Evolutionary conservation across 306 rosid genomes (phyloP), one percentile per base, ranked within the genome.

Genomic region (Castanea sativa): DNA sequence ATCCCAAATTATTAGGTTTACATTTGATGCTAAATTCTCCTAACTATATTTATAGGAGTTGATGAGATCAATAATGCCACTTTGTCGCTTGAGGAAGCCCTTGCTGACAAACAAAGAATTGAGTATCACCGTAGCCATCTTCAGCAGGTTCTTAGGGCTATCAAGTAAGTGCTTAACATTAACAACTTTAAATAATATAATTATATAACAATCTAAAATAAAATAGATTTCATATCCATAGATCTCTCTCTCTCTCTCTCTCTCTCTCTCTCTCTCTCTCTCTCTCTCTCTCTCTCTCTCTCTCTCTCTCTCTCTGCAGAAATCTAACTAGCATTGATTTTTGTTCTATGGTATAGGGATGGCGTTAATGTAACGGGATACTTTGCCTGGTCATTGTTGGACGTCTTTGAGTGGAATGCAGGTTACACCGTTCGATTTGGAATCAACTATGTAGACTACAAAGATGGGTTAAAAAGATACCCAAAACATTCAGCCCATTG

Each of bases 351-450:
- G 13, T n/a, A 67, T 25, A 89, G 92, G 82, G 73, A 79, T 67
- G 93, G 92, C 41, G 93, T 86, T 59, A 87, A 87, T 55, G 90
- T 91, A 78, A 89, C 83, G 78, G 93, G 96, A 51, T 91, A 87
- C 80, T 89, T 91, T 77, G 82, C 91, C 33, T 91, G 94, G 97
- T 89, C 94, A 45, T 83, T 91, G 79, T 78, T 91, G 73, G 96
- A 91, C 79, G 84, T 83, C 69, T 91, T 86, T 10, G 93, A 91
- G 75, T 91, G 91, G 95, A 29, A 0, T 23, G 30, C 81, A 3
- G 94, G 94, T 30, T 90, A 92, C 84, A 76, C 86, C 0, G 85
- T 90, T 53, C 84, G 88, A 1, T 92, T 92, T 61, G 94, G 94
- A 20, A 82, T 90, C 9, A 86, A 82, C 38, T 92, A 82, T 73